Percentiles rank a stretch among this genome's conserved stretches.
Conservation (phyloP, 2,329 filamentous ascomycete genomes). For the Plenodomus tracheiphilus region DNA sequence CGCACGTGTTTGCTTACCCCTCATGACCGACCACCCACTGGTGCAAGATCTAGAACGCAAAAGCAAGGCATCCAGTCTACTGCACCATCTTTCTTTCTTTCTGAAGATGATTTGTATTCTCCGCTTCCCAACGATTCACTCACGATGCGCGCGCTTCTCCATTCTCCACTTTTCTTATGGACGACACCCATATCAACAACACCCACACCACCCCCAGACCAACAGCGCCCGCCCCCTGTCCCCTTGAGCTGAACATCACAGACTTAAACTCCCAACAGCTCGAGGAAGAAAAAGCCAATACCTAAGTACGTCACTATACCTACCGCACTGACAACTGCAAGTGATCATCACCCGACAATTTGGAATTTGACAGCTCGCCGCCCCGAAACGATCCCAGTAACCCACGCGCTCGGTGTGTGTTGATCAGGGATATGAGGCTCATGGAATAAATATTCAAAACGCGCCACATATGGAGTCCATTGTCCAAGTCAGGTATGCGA, state of each 20-base stretch:
- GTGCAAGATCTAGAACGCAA: slow-evolving; percentile 2
- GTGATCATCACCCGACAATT: not conserved
- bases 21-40: too few species aligned
- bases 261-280: too few species aligned
- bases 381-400: slow-evolving; percentile 2
- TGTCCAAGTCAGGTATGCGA: not conserved
- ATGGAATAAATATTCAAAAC: too few species aligned
- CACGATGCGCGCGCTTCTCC: not conserved
- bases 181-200: too few species aligned
- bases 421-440: slow-evolving; percentile 8
- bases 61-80: not conserved
- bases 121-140: not conserved
- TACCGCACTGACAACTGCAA: too few species aligned
- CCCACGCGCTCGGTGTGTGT: slow-evolving; percentile 2
- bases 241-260: too few species aligned
- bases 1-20: not conserved
- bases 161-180: too few species aligned
- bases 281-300: too few species aligned
- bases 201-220: too few species aligned
- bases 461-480: too few species aligned
- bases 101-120: not conserved
- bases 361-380: not conserved
- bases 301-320: too few species aligned
- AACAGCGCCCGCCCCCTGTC: too few species aligned
- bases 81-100: not conserved